Percentiles rank a stretch among this genome's conserved stretches.
These are phyloP conservation scores for Alternaria sp. DNA, from an alignment of 2,329 filamentous ascomycete species.

Conservation along the genomic window DNA sequence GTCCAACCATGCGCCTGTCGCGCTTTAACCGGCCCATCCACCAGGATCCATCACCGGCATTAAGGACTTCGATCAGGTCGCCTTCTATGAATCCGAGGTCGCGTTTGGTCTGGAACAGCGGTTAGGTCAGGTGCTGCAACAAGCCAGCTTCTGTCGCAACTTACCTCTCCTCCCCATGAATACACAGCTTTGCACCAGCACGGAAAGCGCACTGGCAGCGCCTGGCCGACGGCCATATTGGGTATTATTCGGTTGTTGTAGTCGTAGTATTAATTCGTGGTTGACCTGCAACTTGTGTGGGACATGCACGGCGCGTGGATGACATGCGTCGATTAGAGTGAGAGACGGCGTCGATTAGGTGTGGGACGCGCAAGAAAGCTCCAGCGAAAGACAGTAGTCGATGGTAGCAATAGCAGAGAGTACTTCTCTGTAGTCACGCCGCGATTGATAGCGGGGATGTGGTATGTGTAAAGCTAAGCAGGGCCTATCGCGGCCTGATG, in stretches of 20 bases:
- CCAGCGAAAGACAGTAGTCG: constrained; percentile 16
- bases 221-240: constrained; percentile 57
- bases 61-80: constrained; percentile 96
- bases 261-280: constrained; percentile 10
- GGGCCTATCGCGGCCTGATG: constrained; percentile 24
- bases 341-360: constrained; percentile 11
- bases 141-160: constrained; percentile 21
- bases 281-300: constrained; percentile 31
- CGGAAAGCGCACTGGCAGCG: constrained; percentile 79
- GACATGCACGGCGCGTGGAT: constrained; percentile 16
- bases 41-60: constrained; percentile 97
- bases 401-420: constrained; percentile 21
- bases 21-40: constrained; percentile 94
- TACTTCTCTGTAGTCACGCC: constrained; percentile 16
- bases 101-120: constrained; percentile 71
- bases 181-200: constrained; percentile 93
- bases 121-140: constrained; percentile 31
- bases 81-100: constrained; percentile 98
- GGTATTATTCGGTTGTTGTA: neutral
- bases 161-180: constrained; percentile 85
- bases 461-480: constrained; percentile 23
- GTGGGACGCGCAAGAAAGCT: constrained; percentile 5
- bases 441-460: constrained; percentile 27
- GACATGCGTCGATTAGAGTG: constrained; percentile 28
- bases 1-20: constrained; percentile 87